A percentile compares a stretch with the other conserved stretches of the same genome.
Conservation (phyloP, 257 asterid genomes). For the Cinchona pubescens region DNA sequence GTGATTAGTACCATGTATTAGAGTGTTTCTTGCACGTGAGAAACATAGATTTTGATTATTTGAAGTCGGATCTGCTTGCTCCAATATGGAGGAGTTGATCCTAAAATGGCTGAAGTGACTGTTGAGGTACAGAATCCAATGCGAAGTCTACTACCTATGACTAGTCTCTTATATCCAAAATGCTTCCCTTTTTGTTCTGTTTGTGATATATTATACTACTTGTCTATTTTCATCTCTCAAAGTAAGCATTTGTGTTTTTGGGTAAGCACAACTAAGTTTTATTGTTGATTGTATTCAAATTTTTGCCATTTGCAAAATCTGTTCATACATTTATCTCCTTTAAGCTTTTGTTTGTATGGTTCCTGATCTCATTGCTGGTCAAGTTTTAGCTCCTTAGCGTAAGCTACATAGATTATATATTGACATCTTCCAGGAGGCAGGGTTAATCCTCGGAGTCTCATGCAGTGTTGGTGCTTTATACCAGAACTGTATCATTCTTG, state of each 20-base stretch:
- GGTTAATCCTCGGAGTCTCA: neutral
- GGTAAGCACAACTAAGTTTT: neutral
- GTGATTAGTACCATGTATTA: neutral
- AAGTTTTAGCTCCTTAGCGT: neutral
- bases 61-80: slow-evolving; percentile 89
- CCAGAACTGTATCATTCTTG: neutral
- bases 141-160: neutral
- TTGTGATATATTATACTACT: neutral
- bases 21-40: neutral
- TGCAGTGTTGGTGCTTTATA: neutral
- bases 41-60: slow-evolving; percentile 21
- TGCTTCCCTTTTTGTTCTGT: neutral
- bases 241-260: neutral
- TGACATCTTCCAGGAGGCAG: neutral
- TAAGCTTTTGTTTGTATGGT: neutral
- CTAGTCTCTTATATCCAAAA: too few relatives aligned
- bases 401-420: neutral
- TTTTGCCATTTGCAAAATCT: neutral
- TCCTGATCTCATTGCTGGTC: neutral
- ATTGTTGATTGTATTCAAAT: neutral
- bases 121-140: slow-evolving; percentile 59
- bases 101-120: slow-evolving; percentile 98
- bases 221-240: neutral
- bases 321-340: neutral
- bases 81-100: slow-evolving; percentile 95